Base-by-base conservation (phyloP, 768 basidiomycete genomes). In the Tricholoma flavovirens region DNA sequence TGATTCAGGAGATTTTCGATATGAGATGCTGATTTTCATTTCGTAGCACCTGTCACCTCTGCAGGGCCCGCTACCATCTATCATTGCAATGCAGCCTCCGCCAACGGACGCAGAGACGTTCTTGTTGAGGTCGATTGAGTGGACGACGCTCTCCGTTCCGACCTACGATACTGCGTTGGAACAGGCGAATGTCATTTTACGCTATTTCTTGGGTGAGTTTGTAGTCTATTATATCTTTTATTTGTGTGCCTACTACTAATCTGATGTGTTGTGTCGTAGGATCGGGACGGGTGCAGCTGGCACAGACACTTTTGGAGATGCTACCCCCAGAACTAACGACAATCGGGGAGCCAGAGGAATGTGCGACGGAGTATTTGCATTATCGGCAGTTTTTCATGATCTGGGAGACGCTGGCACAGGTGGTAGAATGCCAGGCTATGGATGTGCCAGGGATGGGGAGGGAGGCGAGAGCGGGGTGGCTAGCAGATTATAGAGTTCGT, bases 101-200 rank as follows among this genome's bases (percentile, higher is more conserved):
- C 76, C 87, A 0, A 80, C 76, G 1, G 82, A 84, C 14, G 69
- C 71, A 0, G 88, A 93, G 65, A 64, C 72, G 58, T 67, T 89
- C 49, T 75, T 98, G 7, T 77, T 96, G 29, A 83, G 94, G 17
- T 90, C 91, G 0, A 86, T 98, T 49, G 95, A 98, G 64, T 99
- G 96, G 96, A 89, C 95, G 51, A 88, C 83, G 0, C 89, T 90
- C 67, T 75, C 79, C 61, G 81, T 83, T 30, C 72, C 78, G 5
- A 98, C 95, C 1, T 84, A 87, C 59, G 73, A 77, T 10, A 85
- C 85, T 5, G 95, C 94, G 0, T 73, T 98, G 8, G 83, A 89
- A 64, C 91, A 94, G 64, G 86, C 91, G 1, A 95, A 95, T 56
- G 86, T 89, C 38, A 88, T 97, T 56, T 67, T 93, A 55, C 84